Base-by-base conservation (phyloP, 345 rosid genomes). In the Luvunga scandens region DNA sequence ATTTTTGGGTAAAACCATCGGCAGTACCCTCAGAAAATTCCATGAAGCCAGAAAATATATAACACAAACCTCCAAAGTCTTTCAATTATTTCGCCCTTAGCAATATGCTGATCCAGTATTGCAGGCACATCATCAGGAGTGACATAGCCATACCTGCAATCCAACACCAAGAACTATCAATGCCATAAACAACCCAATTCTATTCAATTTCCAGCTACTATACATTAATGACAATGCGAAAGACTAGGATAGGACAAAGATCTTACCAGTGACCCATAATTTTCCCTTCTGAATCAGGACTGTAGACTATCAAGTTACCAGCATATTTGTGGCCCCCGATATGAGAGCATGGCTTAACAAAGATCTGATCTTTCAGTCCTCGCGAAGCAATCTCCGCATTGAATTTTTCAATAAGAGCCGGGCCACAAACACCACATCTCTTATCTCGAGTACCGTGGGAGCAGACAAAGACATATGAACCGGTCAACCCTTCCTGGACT, bases 391-490 rank as follows among this genome's bases (percentile, higher is more conserved):
- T 88, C 83, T 90, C 99, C 83, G 89, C 86, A 5, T 85, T 84
- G 28, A 96, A 87, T 79, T 86, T 96, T 48, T 91, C 91, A 27
- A 96, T 90, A 2, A 96, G 93, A 73, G 79, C 83, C 2, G 99
- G 98, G 78, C 99, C 99, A 84, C 99, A 96, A 77, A 96, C 97
- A 56, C 98, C 99, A 27, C 98, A 96, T 66, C 99, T 89, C 86
- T 87, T 90, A 80, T 96, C 99, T 2, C 96, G 97, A 82, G 89
- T 94, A 38, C 87, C 93, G 81, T 96, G 99, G 77, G 99, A 93
- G 53, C 99, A 96, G 33, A 96, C 97, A 77, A 96, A 96, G 2
- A 96, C 83, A 82, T 89, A 83, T 7, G 93, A 89, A 27, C 98
- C 97, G n/a, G 82, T 77, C 66, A 96, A 71, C 53, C 60, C 77